Evolutionary conservation across 2,329 filamentous ascomycete genomes (phyloP), one percentile per base, ranked within the genome.

Genomic region (Colletotrichum scovillei): DNA sequence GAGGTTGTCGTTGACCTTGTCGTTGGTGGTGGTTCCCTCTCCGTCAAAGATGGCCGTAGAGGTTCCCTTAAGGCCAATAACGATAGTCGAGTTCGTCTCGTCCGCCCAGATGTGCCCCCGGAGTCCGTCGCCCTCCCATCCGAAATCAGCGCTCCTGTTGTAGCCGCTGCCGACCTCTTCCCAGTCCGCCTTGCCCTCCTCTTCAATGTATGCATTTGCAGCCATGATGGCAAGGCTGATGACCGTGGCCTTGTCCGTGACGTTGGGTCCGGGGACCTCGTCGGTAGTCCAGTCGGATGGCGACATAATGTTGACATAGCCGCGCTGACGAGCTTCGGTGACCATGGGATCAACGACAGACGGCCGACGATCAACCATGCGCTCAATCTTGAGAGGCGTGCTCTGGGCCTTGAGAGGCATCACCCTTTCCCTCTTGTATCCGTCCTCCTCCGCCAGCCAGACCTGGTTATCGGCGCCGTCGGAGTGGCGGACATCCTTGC

Each of bases 1-100:
- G 11, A 99, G 88, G 80, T 99, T 99, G 83, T 99, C 97, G 81
- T 98, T 99, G 79, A 95, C 87, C 85, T 99, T 99, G 85, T 99
- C 97, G 77, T 98, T 98, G 30, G 95, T 97, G 0, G 96, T 98
- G 1, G 97, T 98, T 64, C 95, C 96, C 49, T 96, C 94, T n/a
- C 97, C 97, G 81, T 98, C 96, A 80, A 98, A 98, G 4, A 98
- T 92, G 14, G 97, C 96, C 2, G 93, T 91, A 1, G 92, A 94
- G 0, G 95, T 98, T 67, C 96, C 97, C 84, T 99, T 99, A 69
- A 99, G 84, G 5, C 95, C 95, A 76, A 98, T 97, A 55, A 98
- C 92, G 66, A 98, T 88, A 1, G 96, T 98, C 46, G 90, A 90
- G 82, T 98, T 98, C 52, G 85, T 90, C 78, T 95, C 91, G 79